Conservation (phyloP, 2,329 filamentous ascomycete species). For the Calonectria naviculata region DNA sequence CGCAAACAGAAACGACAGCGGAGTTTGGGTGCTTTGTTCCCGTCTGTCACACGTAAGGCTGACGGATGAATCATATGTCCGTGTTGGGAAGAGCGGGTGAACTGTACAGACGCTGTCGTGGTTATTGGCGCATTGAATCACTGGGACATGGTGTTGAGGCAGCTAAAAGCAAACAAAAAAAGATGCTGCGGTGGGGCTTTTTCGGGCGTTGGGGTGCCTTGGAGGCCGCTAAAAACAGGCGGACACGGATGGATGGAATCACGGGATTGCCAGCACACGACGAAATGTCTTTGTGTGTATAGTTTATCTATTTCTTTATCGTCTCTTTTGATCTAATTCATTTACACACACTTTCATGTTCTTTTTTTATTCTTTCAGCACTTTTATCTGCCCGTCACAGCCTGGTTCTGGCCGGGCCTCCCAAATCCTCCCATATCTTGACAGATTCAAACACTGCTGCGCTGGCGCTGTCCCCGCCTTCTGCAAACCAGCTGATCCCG, state of each 20-base stretch:
- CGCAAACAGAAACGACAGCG: too few species aligned
- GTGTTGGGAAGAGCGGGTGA: neutral
- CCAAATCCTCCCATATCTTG: slow-evolving; percentile 34
- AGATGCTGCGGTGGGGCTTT: neutral
- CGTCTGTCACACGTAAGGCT: neutral
- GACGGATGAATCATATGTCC: neutral
- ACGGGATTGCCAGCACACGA: too few species aligned
- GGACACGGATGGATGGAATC: too few species aligned
- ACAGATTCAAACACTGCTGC: slow-evolving; percentile 35
- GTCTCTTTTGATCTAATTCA: too few species aligned
- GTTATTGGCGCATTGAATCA: neutral
- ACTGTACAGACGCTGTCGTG: neutral
- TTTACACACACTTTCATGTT: neutral
- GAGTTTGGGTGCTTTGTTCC: neutral
- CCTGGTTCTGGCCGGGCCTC: neutral
- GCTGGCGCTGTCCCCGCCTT: slow-evolving; percentile 24
- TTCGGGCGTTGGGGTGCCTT: neutral
- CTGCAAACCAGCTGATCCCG: slow-evolving; percentile 40
- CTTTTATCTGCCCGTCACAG: neutral
- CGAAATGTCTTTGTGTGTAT: too few species aligned
- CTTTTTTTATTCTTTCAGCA: neutral
- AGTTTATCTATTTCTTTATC: too few species aligned
- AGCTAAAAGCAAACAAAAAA: neutral
- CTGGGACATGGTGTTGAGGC: neutral
- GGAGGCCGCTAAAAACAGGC: too few species aligned